Base-by-base conservation (phyloP, 306 rosid species). In the Rosa lucieae region DNA sequence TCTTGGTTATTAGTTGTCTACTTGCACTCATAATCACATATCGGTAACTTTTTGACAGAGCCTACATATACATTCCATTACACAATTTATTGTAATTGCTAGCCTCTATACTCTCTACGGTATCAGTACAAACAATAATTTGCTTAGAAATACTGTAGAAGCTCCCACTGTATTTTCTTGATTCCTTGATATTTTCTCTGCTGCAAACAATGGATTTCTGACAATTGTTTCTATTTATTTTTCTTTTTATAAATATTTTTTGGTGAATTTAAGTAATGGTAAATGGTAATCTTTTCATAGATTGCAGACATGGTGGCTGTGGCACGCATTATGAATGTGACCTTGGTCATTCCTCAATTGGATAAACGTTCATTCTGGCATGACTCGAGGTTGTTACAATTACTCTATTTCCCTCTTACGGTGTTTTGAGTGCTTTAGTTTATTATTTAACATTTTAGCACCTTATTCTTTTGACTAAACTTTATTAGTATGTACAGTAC, bases 291-390 rank as follows among this genome's bases (percentile, higher is more conserved):
- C 74, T 82, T 84, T 73, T 79, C 40, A 52, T 77, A 94, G 98
- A 94, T 94, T 85, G 84, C 98, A 5, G 98, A 94, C 89, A 90
- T 94, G 96, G 98, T 94, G 75, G 95, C 93, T 80, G 96, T 94
- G 79, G 97, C 98, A 59, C 91, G 77, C 77, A 89, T 92, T 63
- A 89, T 94, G 96, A 92, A 94, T 84, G 97, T 96, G 62, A 94
- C 97, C 73, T 86, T 94, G 70, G 97, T 94, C 83, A 87, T 94
- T 78, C 98, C 98, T 67, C 97, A 88, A 82, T 84, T 94, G 77
- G 98, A 94, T 82, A 94, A 87, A 75, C 94, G 96, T 63, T 94
- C 98, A 58, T 94, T 94, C 84, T 94, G 97, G 98, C 88, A 89
- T 85, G 97, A 94, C 76, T 85, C 94, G 3, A 92, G 98, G 97